Percentiles rank a stretch among this genome's conserved stretches.
These are phyloP conservation scores for Tilletia horrida DNA, from an alignment of 1,284 basidiomycete genomes.

Conservation along the genomic window DNA sequence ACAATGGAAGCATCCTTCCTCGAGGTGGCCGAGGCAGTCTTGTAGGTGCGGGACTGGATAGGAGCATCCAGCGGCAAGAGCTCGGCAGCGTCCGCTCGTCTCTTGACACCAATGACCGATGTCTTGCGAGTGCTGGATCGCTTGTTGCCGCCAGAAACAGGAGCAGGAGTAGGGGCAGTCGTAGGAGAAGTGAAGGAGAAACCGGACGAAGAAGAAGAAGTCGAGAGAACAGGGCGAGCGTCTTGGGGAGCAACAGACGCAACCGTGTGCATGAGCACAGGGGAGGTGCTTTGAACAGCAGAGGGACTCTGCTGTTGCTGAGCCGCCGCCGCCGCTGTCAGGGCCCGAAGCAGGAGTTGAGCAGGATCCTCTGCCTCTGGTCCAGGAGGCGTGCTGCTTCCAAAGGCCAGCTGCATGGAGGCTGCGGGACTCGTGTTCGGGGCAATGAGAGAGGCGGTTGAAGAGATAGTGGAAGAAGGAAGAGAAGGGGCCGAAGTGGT, in stretches of 20 bases:
- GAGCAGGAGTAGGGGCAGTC: neutral
- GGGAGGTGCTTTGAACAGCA: neutral
- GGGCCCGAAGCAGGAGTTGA: slow-evolving; percentile 5
- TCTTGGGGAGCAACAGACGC: slow-evolving; percentile 3
- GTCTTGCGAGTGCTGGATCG: slow-evolving; percentile 12
- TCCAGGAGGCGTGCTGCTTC: neutral
- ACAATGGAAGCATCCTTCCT: slow-evolving; percentile 23
- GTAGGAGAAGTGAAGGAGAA: slow-evolving; percentile 22
- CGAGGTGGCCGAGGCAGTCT: slow-evolving; percentile 50
- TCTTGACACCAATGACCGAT: slow-evolving; percentile 34
- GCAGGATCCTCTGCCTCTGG: neutral
- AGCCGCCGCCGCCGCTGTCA: neutral
- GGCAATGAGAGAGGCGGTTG: neutral
- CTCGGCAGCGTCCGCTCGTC: slow-evolving; percentile 43
- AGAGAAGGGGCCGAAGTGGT: slow-evolving; percentile 12
- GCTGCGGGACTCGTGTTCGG: too few species aligned
- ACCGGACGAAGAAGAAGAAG: slow-evolving; percentile 26
- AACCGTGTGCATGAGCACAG: neutral
- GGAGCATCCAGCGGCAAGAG: slow-evolving; percentile 53
- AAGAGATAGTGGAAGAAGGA: slow-evolving; percentile 30
- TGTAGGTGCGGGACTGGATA: slow-evolving; percentile 50
- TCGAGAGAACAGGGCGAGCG: slow-evolving; percentile 16
- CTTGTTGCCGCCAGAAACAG: slow-evolving; percentile 13
- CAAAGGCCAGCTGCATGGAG: neutral
- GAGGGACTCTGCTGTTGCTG: neutral